A percentile compares a stretch with the other conserved stretches of the same genome.
phyloP scores from a whole-genome alignment of 129 eudicot species.

The Centrapalus pauciflorus region DNA sequence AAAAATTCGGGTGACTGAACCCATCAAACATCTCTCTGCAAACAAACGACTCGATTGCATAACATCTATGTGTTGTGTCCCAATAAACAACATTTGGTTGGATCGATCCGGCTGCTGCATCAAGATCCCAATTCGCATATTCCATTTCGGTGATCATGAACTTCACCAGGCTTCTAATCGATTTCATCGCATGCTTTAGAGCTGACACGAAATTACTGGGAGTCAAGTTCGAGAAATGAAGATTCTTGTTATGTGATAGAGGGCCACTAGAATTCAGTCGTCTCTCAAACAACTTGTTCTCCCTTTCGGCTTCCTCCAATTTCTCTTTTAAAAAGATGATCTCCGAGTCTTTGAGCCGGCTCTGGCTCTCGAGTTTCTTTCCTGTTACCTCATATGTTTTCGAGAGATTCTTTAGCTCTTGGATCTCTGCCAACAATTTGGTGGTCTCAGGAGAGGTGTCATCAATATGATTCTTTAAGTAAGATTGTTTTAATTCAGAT shows the following conservation, averaged over 20 bases:
- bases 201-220: slow-evolving; percentile 51
- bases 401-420: slow-evolving; percentile 58
- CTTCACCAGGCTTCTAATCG: slow-evolving; percentile 51
- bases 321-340: slow-evolving; percentile 57
- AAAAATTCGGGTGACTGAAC: slow-evolving; percentile 50
- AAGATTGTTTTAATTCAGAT: slow-evolving; percentile 69
- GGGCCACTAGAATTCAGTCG: slow-evolving; percentile 71
- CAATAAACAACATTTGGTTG: slow-evolving; percentile 57
- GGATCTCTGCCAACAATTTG: slow-evolving; percentile 43
- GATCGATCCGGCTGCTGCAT: slow-evolving; percentile 52
- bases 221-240: slow-evolving; percentile 46
- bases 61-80: slow-evolving; percentile 44
- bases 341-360: slow-evolving; percentile 55
- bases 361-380: slow-evolving; percentile 56
- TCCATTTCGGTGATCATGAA: slow-evolving; percentile 64
- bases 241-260: slow-evolving; percentile 35
- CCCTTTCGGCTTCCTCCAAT: slow-evolving; percentile 45
- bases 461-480: slow-evolving; percentile 55
- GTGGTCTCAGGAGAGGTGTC: slow-evolving; percentile 51
- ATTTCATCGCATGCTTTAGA: slow-evolving; percentile 49
- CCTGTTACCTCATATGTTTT: slow-evolving; percentile 49
- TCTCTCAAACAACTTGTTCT: slow-evolving; percentile 58
- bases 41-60: slow-evolving; percentile 75
- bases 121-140: slow-evolving; percentile 77
- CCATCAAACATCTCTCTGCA: slow-evolving; percentile 63